Evolutionary conservation across 352 stramenopile genomes (phyloP).

Genomic region (Phytophthora kernoviae): DNA sequence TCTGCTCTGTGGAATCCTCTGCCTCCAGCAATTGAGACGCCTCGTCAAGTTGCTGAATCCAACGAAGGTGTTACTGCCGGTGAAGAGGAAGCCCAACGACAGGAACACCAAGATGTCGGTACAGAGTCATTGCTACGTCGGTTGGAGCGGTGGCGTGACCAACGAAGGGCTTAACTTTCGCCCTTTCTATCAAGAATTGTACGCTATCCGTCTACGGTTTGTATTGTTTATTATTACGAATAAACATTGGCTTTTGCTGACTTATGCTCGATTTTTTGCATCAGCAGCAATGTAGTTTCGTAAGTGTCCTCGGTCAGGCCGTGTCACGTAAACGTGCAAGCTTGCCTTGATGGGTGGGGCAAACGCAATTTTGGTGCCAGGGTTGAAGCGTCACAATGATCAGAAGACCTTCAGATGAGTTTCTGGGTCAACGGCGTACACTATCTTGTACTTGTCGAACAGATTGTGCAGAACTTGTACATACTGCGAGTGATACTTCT

Average conservation of each 20-base stretch:
- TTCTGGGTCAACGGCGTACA: constrained; percentile 75
- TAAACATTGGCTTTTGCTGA: too few relatives aligned
- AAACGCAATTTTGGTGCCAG: too few relatives aligned
- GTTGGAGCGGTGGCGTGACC: constrained; percentile 12
- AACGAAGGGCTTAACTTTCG: constrained; percentile 10
- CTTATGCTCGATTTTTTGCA: too few relatives aligned
- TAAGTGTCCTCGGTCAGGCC: too few relatives aligned
- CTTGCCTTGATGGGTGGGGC: too few relatives aligned
- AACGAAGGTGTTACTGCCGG: constrained; percentile 4
- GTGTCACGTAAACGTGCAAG: too few relatives aligned
- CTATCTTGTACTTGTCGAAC: constrained; percentile 87
- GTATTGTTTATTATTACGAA: not conserved
- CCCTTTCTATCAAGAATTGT: not conserved
- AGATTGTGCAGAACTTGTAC: constrained; percentile 76
- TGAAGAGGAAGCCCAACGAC: not conserved
- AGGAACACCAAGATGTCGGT: not conserved
- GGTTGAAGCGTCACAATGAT: not conserved
- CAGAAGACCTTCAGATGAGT: constrained; percentile 56
- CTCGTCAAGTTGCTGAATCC: constrained; percentile 9
- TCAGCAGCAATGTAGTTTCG: too few relatives aligned
- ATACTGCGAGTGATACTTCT: constrained; percentile 91
- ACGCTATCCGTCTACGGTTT: not conserved
- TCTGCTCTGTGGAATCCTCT: constrained; percentile 30
- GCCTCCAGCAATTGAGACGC: not conserved
- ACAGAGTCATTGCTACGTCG: constrained; percentile 29